Percentiles rank a stretch among this genome's conserved stretches.
phyloP scores from a whole-genome alignment of 371 early-diverging fungal species.

The Globomyces sp. region DNA sequence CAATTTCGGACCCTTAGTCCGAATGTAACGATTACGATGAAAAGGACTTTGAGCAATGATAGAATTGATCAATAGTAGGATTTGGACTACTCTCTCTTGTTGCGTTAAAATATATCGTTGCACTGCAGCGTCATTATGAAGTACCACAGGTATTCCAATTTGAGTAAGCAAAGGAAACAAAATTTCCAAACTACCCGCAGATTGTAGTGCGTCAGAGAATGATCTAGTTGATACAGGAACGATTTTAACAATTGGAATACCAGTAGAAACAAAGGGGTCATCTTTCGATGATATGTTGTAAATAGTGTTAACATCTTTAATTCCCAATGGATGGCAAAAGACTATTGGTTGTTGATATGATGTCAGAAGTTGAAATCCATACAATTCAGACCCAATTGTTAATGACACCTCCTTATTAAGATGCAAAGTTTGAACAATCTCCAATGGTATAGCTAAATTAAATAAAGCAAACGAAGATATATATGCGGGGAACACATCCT shows the following conservation, averaged over 20 bases:
- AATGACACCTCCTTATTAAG: not conserved
- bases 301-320: not conserved
- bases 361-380: constrained; percentile 19
- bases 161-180: constrained; percentile 49
- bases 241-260: not conserved
- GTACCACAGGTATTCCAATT: constrained; percentile 26
- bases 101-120: not conserved
- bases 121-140: constrained; percentile 17
- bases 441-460: not conserved
- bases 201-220: constrained; percentile 4
- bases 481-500: not conserved
- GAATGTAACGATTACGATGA: constrained; percentile 40
- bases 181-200: constrained; percentile 48
- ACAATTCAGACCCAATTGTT: constrained; percentile 1
- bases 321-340: constrained; percentile 6
- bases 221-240: not conserved
- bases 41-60: constrained; percentile 36
- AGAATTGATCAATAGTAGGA: constrained; percentile 41
- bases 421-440: constrained; percentile 5
- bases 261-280: not conserved
- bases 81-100: constrained; percentile 24
- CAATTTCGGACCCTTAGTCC: constrained; percentile 39
- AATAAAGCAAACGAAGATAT: constrained; percentile 15
- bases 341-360: constrained; percentile 15
- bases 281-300: not conserved